phyloP scores from a whole-genome alignment of 257 asterid genomes.

The Orobanche coerulescens region DNA sequence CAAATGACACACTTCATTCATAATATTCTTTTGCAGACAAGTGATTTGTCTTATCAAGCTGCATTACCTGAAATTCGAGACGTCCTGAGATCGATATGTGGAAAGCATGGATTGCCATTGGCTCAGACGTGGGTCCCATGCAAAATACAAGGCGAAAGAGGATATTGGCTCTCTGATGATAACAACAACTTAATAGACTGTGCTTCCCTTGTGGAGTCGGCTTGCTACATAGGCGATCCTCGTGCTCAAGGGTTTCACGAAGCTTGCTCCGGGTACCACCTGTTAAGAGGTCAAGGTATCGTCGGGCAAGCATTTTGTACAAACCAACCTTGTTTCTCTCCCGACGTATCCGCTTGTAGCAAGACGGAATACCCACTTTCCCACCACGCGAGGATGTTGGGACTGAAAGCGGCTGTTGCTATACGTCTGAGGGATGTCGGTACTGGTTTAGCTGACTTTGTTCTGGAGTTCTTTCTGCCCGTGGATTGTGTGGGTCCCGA shows the following conservation, averaged over 20 bases:
- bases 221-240: constrained; percentile 58
- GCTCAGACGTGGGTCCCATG: constrained; percentile 93
- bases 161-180: constrained; percentile 74
- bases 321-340: constrained; percentile 72
- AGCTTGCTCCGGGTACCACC: constrained; percentile 85
- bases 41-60: constrained; percentile 60
- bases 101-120: constrained; percentile 56
- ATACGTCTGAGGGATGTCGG: constrained; percentile 64
- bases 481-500: constrained; percentile 47
- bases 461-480: constrained; percentile 85
- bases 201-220: constrained; percentile 68
- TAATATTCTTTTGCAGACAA: constrained; percentile 34
- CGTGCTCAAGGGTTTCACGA: constrained; percentile 64
- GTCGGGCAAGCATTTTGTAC: constrained; percentile 71
- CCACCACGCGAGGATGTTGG: constrained; percentile 83
- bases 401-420: constrained; percentile 76
- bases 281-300: constrained; percentile 73
- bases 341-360: constrained; percentile 62
- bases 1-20: neutral
- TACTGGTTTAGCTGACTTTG: constrained; percentile 62
- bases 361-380: constrained; percentile 85
- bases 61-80: constrained; percentile 65
- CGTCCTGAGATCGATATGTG: constrained; percentile 55
- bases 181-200: constrained; percentile 48
- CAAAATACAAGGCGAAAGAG: constrained; percentile 57